Conservation (phyloP, 2,329 filamentous ascomycete genomes). For the Myriosclerotinia scirpicola region DNA sequence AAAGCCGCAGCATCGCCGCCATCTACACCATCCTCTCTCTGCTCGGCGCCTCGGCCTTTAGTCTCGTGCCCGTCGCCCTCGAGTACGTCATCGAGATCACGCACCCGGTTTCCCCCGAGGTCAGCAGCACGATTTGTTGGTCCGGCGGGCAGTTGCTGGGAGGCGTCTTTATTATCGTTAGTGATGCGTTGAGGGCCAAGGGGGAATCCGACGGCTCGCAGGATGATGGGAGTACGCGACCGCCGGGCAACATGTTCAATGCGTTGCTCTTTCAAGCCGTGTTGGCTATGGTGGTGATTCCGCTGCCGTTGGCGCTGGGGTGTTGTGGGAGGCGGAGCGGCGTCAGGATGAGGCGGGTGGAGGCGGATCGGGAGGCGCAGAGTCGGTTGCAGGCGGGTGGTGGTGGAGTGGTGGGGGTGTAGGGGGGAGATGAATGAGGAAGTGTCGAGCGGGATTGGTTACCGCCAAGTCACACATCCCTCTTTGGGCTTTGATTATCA, state of each 20-base stretch:
- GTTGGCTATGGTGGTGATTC: conserved; percentile 62
- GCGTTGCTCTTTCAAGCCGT: conserved; percentile 79
- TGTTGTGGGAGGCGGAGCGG: conserved; percentile 62
- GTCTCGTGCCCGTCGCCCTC: conserved; percentile 77
- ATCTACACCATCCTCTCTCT: conserved; percentile 74
- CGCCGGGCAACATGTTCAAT: conserved; percentile 70
- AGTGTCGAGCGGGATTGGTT: too few species aligned
- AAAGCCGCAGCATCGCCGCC: conserved; percentile 55
- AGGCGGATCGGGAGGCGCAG: conserved; percentile 37
- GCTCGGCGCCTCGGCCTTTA: conserved; percentile 78
- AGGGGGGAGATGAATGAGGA: neutral
- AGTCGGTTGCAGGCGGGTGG: neutral
- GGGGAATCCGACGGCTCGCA: conserved; percentile 42
- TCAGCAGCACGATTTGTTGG: conserved; percentile 84
- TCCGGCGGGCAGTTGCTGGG: conserved; percentile 82
- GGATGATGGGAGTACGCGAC: conserved; percentile 46
- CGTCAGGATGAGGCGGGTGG: conserved; percentile 52
- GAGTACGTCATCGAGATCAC: conserved; percentile 87
- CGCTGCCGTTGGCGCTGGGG: conserved; percentile 68
- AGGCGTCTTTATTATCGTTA: conserved; percentile 78
- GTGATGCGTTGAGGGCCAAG: conserved; percentile 66
- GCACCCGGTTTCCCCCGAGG: conserved; percentile 81
- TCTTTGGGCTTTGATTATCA: too few species aligned
- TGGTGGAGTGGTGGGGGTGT: too few species aligned
- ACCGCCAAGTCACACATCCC: too few species aligned